These are phyloP conservation scores for Pneumocystis canis DNA, from an alignment of 1,139 yeast species.

Conservation along the genomic window DNA sequence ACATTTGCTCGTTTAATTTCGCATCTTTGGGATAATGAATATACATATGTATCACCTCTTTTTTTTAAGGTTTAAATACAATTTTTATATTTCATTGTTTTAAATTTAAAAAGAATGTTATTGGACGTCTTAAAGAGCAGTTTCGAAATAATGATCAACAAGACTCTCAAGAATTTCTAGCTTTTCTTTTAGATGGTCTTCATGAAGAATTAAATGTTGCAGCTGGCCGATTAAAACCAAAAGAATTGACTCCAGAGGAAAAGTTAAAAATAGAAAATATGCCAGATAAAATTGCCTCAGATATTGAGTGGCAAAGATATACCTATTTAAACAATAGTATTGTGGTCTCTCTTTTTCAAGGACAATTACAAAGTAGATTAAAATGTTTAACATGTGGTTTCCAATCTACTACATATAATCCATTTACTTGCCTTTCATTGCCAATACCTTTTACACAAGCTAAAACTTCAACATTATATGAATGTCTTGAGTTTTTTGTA, in stretches of 20 bases:
- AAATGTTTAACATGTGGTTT: constrained; percentile 59
- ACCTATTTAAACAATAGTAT: constrained; percentile 71
- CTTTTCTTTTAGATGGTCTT: constrained; percentile 65
- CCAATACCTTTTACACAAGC: constrained; percentile 43
- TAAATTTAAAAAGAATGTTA: constrained; percentile 41
- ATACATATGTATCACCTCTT: constrained; percentile 39
- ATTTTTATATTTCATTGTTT: background rate
- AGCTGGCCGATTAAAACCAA: constrained; percentile 23
- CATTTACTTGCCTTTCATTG: constrained; percentile 59
- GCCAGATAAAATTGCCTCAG: constrained; percentile 72
- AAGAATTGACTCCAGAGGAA: constrained; percentile 18
- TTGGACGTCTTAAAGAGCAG: constrained; percentile 55
- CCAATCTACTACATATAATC: constrained; percentile 78
- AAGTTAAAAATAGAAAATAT: constrained; percentile 21
- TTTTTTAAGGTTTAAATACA: constrained; percentile 10
- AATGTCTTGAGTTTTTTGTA: background rate
- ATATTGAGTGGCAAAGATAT: constrained; percentile 91
- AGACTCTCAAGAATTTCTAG: constrained; percentile 83
- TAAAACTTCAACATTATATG: background rate
- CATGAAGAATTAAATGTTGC: constrained; percentile 79
- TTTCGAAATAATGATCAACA: constrained; percentile 76
- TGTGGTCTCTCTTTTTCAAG: constrained; percentile 76
- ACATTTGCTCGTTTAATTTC: constrained; percentile 54
- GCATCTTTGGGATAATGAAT: constrained; percentile 40
- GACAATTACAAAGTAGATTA: constrained; percentile 72